Evolutionary conservation across 2,329 filamentous ascomycete genomes (phyloP).

Genomic region (Apiospora aurea): DNA sequence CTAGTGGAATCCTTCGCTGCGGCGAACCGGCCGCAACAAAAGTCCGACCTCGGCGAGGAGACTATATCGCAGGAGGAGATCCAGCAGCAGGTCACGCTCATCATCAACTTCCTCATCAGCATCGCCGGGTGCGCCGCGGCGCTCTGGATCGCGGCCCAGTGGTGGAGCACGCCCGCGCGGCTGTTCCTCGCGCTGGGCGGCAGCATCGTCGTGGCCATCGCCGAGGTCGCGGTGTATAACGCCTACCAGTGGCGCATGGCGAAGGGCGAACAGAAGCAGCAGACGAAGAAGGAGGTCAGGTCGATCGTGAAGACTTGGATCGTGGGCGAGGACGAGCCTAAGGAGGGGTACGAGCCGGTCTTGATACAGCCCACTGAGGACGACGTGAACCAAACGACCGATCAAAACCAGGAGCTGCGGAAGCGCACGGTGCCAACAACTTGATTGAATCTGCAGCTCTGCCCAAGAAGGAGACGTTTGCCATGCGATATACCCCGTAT

Average conservation of each 20-base stretch:
- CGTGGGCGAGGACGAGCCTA: conserved; percentile 48
- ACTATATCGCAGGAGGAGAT: conserved; percentile 75
- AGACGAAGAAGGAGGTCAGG: conserved; percentile 68
- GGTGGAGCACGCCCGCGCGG: conserved; percentile 76
- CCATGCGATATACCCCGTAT: not conserved
- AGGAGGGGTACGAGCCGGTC: conserved; percentile 25
- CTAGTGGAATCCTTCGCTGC: conserved; percentile 62
- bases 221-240: conserved; percentile 79
- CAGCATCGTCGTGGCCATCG: conserved; percentile 72
- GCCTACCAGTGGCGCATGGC: conserved; percentile 76
- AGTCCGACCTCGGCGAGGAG: conserved; percentile 61
- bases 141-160: conserved; percentile 78
- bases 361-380: conserved; percentile 27
- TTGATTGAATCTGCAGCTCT: not conserved
- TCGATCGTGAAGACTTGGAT: conserved; percentile 78
- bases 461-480: not conserved
- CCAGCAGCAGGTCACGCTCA: conserved; percentile 81
- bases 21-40: conserved; percentile 55
- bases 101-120: conserved; percentile 89
- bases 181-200: conserved; percentile 76
- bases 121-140: conserved; percentile 80
- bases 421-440: conserved; percentile 11
- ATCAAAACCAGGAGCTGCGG: conserved; percentile 20
- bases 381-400: not conserved
- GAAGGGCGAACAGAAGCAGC: conserved; percentile 70